These are phyloP conservation scores for Pelargonium myrrhifolium DNA, from an alignment of 441 rosid genomes.

Conservation along the genomic window DNA sequence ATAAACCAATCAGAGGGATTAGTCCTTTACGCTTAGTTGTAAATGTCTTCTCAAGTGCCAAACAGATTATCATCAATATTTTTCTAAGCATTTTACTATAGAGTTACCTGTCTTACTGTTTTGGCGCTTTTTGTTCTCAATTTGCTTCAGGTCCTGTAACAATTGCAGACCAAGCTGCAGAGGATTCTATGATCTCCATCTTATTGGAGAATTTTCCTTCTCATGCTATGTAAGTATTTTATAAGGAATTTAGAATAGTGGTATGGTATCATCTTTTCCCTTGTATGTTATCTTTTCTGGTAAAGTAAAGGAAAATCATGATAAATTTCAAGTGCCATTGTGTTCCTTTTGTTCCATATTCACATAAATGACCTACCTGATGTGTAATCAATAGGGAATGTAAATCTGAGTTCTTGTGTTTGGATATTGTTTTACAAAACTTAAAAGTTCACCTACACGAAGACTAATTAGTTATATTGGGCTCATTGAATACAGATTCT, in stretches of 20 bases:
- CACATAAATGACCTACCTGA: neutral
- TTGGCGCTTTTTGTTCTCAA: neutral
- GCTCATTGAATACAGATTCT: neutral
- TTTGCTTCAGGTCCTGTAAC: slow-evolving; percentile 73
- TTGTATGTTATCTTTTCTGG: neutral
- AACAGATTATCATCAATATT: no score
- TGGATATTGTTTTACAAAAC: neutral
- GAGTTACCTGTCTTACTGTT: no score
- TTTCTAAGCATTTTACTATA: no score
- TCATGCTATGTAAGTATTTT: slow-evolving; percentile 71
- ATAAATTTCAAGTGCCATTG: neutral
- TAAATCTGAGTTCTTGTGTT: neutral
- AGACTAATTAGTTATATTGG: neutral
- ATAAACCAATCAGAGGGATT: no score
- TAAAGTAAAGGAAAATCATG: neutral
- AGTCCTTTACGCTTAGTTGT: no score
- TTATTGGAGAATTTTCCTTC: slow-evolving; percentile 65
- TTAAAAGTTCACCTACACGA: neutral
- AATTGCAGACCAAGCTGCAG: slow-evolving; percentile 83
- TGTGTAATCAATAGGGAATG: neutral
- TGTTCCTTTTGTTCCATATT: neutral
- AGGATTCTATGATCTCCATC: slow-evolving; percentile 77
- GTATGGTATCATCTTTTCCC: neutral
- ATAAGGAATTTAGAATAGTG: neutral
- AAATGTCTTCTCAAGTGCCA: no score